Evolutionary conservation across 169 alveolate genomes (phyloP), one percentile per base, ranked within the genome.

Genomic region (Ichthyophthirius multifiliis): DNA sequence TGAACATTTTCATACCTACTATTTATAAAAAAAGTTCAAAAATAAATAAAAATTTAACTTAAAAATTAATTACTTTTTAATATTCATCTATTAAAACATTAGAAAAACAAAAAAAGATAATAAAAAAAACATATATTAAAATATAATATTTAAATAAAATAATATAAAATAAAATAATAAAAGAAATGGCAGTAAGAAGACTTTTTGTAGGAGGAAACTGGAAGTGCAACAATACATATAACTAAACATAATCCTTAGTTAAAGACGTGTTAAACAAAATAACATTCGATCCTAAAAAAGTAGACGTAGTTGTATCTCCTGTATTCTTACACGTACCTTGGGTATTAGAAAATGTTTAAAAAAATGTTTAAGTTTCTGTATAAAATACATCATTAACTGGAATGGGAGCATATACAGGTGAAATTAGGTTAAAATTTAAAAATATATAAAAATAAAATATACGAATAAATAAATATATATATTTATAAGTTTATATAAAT

Each of bases 401-500:
- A 55, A 89, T 86, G 67, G 99, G 99, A 27, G 99, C 99, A 30
- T 98, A 90, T 93, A 99, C 99, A 18, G 99, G 99, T 15, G 99
- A 98, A 88, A 75, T 97, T 45, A 55, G 71, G 71, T 55, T 73
- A 80, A 44, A 62, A 79, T 76, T 74, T 74, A 30, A 34, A 46
- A 18, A 13, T 83, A 23, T 45, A 13, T 41, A 5, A 18, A 63
- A 18, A 30, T n/a, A 18, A 18, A 7, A 27, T 7, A 41, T 13
- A 7, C 46, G 7, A 41, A 41, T 41, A 41, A 7, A 41, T 13
- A 41, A 7, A 9, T 9, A 41, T 9, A 41, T 41, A 13, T 41
- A 9, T 41, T 13, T 41, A 41, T 41, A 13, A 41, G 7, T 41
- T 41, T 41, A 9, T 7, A 41, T 41, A 37, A 16, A 9, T 71